Percentiles rank a stretch among this genome's conserved stretches.
Evolutionary conservation across 2,329 filamentous ascomycete genomes (phyloP).

Genomic region (Dothidotthia symphoricarpi): DNA sequence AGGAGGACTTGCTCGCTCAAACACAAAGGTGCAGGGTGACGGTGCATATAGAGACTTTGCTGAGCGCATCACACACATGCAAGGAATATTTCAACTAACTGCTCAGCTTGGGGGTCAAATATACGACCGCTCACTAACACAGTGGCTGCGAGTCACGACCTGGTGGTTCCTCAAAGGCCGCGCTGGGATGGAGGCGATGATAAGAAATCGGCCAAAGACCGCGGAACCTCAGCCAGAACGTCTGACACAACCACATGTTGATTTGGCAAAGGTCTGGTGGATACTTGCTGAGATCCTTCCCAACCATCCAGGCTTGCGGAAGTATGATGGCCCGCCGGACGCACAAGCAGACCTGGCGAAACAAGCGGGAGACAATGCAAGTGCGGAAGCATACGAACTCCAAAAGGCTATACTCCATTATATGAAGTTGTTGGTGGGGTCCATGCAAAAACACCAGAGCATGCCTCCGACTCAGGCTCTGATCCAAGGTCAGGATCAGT

Average conservation of each 20-base stretch:
- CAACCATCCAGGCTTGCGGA: slow-evolving; percentile 32
- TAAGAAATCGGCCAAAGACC: slow-evolving; percentile 62
- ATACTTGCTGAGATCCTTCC: slow-evolving; percentile 53
- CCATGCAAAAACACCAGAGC: slow-evolving; percentile 81
- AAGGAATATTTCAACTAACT: slow-evolving; percentile 72
- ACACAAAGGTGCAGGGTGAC: slow-evolving; percentile 35
- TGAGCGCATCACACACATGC: slow-evolving; percentile 68
- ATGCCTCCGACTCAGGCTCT: slow-evolving; percentile 64
- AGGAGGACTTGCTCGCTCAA: slow-evolving; percentile 27
- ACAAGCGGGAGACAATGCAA: slow-evolving; percentile 45
- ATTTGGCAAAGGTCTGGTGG: slow-evolving; percentile 85
- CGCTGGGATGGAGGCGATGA: slow-evolving; percentile 68
- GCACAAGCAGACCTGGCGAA: slow-evolving; percentile 41
- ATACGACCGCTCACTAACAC: slow-evolving; percentile 59
- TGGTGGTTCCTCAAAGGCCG: slow-evolving; percentile 93
- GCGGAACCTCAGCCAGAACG: slow-evolving; percentile 52
- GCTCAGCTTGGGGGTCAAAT: slow-evolving; percentile 71
- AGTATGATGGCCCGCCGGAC: slow-evolving; percentile 29
- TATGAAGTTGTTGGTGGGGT: slow-evolving; percentile 71
- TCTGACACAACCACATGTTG: slow-evolving; percentile 74
- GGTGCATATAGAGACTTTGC: slow-evolving; percentile 67
- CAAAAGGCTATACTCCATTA: slow-evolving; percentile 61
- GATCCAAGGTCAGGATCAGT: slow-evolving; percentile 76
- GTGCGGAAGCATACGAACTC: slow-evolving; percentile 49
- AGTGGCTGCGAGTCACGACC: slow-evolving; percentile 69